Evolutionary conservation across 768 basidiomycete species (phyloP).

Genomic region (Leccinum imitatum): DNA sequence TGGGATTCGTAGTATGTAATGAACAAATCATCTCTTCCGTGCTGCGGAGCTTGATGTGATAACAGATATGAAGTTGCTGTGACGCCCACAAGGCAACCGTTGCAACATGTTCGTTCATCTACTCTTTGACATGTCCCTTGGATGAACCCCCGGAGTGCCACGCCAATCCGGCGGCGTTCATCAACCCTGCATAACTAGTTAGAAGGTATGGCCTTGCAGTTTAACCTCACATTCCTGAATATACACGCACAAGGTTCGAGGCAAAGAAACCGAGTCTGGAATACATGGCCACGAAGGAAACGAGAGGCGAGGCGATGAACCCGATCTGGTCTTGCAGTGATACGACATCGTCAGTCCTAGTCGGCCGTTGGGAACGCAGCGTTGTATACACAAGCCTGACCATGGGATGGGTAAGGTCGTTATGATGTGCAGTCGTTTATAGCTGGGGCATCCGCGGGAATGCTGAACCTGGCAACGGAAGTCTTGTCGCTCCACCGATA

Average conservation of each 20-base stretch:
- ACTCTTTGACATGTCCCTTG: slow-evolving; percentile 14
- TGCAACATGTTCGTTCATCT: background rate
- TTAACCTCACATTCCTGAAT: slow-evolving; percentile 18
- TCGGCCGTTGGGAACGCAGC: background rate
- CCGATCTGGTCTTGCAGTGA: slow-evolving; percentile 21
- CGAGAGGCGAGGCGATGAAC: slow-evolving; percentile 19
- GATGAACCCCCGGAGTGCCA: background rate
- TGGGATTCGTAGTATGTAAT: too few relatives aligned
- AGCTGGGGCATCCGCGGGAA: slow-evolving; percentile 28
- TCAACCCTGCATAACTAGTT: slow-evolving; percentile 9
- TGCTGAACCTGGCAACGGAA: background rate
- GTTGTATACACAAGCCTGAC: slow-evolving; percentile 23
- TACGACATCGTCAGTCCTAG: slow-evolving; percentile 1
- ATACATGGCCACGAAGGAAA: slow-evolving; percentile 14
- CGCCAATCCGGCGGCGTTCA: slow-evolving; percentile 18
- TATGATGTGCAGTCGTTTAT: slow-evolving; percentile 44
- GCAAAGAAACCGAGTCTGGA: slow-evolving; percentile 21
- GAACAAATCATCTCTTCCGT: too few relatives aligned
- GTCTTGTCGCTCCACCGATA: background rate
- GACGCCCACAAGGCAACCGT: background rate
- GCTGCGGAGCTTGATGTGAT: background rate
- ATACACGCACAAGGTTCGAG: slow-evolving; percentile 25
- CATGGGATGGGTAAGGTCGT: slow-evolving; percentile 54
- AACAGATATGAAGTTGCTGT: background rate
- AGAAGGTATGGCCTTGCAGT: slow-evolving; percentile 11